Conservation (phyloP, 225 moss, liverwort and hornwort species). For the Antitrichia curtipendula region DNA sequence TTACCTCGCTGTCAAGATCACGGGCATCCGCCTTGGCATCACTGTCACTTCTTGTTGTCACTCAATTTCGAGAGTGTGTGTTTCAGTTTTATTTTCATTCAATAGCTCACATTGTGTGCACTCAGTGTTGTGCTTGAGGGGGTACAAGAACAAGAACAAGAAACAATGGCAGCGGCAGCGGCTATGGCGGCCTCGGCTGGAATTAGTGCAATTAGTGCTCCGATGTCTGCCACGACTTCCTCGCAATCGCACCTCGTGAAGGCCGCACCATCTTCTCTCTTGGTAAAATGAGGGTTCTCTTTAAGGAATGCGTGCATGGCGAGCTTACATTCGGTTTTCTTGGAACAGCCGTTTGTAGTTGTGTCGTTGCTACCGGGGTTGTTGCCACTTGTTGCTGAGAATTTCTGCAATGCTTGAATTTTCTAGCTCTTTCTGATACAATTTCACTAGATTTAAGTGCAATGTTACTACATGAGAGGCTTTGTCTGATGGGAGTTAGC, state of each 20-base stretch:
- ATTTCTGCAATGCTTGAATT: not conserved
- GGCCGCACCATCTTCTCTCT: constrained; percentile 9
- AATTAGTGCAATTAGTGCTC: not conserved
- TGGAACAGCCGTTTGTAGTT: not conserved
- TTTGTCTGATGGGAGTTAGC: not conserved
- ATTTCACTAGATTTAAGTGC: not conserved
- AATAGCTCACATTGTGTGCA: not conserved
- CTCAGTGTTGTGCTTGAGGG: not conserved
- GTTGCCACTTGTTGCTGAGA: not conserved
- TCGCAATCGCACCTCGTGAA: not conserved
- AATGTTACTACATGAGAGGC: not conserved
- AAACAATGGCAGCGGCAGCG: not conserved
- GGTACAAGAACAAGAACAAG: not conserved
- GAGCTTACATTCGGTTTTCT: not conserved
- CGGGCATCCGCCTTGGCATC: not conserved
- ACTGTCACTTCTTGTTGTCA: not conserved
- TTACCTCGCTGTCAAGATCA: not conserved
- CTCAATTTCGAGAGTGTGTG: not conserved
- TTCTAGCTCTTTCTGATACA: not conserved
- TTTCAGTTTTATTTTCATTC: not conserved
- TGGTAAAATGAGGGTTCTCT: not conserved
- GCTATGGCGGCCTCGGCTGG: constrained; percentile 4
- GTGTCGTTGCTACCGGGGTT: not conserved
- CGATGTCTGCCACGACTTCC: not conserved
- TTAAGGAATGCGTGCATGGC: not conserved